A percentile compares a stretch with the other conserved stretches of the same genome.
phyloP scores from a whole-genome alignment of 1,139 yeast genomes.

The Nematodospora anomalae region DNA sequence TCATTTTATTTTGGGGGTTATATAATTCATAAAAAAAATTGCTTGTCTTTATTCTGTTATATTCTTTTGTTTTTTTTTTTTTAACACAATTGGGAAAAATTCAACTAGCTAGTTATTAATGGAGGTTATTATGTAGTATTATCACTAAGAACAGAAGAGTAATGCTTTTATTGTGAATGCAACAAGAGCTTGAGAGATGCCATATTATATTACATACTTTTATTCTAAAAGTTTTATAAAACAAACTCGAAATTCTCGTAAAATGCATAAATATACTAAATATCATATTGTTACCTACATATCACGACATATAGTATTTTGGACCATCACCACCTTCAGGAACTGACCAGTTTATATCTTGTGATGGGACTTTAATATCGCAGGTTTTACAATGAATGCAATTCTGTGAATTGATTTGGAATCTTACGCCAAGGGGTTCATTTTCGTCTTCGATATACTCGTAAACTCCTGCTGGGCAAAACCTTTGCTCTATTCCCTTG shows the following conservation, averaged over 20 bases:
- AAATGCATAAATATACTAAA: too few relatives aligned
- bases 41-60: not conserved
- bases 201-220: too few relatives aligned
- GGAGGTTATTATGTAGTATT: not conserved
- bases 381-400: slow-evolving; percentile 98
- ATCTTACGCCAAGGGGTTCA: slow-evolving; percentile 64
- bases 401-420: slow-evolving; percentile 92
- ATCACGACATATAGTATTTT: slow-evolving; percentile 74
- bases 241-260: too few relatives aligned
- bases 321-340: slow-evolving; percentile 99
- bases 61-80: not conserved
- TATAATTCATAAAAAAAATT: slow-evolving; percentile 5
- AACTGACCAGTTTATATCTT: slow-evolving; percentile 91
- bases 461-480: slow-evolving; percentile 98
- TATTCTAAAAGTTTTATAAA: too few relatives aligned
- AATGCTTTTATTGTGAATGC: too few relatives aligned
- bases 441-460: slow-evolving; percentile 77
- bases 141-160: too few relatives aligned
- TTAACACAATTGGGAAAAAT: not conserved
- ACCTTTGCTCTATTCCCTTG: slow-evolving; percentile 84
- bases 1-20: slow-evolving; percentile 1
- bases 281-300: too few relatives aligned
- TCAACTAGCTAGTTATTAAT: not conserved
- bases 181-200: too few relatives aligned
- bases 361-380: slow-evolving; percentile 93